A percentile compares a stretch with the other conserved stretches of the same genome.
Conservation (phyloP, 2,329 filamentous ascomycete species). For the Blastomyces silverae region DNA sequence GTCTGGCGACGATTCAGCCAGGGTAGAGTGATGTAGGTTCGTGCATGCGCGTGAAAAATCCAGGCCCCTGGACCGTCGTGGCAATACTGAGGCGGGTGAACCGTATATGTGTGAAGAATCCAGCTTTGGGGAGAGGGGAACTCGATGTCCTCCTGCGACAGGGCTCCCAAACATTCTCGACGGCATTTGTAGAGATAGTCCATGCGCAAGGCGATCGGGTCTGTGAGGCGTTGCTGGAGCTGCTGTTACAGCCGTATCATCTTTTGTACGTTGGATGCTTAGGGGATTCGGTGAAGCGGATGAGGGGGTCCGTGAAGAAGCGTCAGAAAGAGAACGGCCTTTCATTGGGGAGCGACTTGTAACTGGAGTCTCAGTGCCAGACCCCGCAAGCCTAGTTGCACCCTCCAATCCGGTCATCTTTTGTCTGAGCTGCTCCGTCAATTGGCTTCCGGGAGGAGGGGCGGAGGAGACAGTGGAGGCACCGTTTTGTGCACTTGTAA, state of each 20-base stretch:
- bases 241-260: conserved; percentile 54
- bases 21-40: conserved; percentile 88
- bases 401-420: conserved; percentile 21
- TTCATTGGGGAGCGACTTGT: conserved; percentile 39
- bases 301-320: conserved; percentile 49
- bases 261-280: conserved; percentile 53
- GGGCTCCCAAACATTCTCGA: conserved; percentile 41
- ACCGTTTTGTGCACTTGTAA: background rate
- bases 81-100: conserved; percentile 79
- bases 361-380: background rate
- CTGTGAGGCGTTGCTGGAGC: conserved; percentile 66
- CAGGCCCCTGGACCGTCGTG: conserved; percentile 78
- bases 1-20: conserved; percentile 84
- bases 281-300: conserved; percentile 55
- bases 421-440: conserved; percentile 35
- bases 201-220: conserved; percentile 55
- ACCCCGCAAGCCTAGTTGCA: conserved; percentile 17
- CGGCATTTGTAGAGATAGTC: conserved; percentile 65
- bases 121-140: conserved; percentile 75
- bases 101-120: conserved; percentile 79
- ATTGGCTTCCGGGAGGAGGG: conserved; percentile 31
- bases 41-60: conserved; percentile 93
- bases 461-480: background rate
- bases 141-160: conserved; percentile 50
- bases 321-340: conserved; percentile 60